phyloP scores from a whole-genome alignment of 2,329 filamentous ascomycete species.

The Penicillium oxalicum region DNA sequence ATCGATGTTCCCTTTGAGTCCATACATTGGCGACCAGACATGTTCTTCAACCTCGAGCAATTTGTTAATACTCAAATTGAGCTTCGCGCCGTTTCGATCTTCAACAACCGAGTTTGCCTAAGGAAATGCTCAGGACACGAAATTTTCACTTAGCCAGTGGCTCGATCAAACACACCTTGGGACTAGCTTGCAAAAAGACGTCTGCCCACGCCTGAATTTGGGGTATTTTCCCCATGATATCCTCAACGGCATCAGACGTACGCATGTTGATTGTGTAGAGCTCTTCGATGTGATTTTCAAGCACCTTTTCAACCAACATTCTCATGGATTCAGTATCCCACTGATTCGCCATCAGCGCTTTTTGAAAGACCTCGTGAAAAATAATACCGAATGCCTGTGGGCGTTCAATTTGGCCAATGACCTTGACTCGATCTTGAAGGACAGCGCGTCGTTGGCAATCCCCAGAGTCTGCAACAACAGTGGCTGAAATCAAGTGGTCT shows the following conservation, averaged over 20 bases:
- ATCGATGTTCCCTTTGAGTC: constrained; percentile 95
- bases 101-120: constrained; percentile 66
- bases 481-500: constrained; percentile 90
- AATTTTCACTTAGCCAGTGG: constrained; percentile 1
- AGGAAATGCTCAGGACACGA: constrained; percentile 24
- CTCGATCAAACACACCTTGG: constrained; percentile 50
- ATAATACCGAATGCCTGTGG: constrained; percentile 89
- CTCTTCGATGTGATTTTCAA: constrained; percentile 77
- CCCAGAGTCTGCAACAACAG: constrained; percentile 94
- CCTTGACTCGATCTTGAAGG: constrained; percentile 89
- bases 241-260: constrained; percentile 64
- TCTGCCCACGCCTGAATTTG: constrained; percentile 79
- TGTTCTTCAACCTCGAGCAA: constrained; percentile 95
- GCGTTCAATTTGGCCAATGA: constrained; percentile 70
- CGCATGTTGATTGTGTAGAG: constrained; percentile 81
- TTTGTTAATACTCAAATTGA: constrained; percentile 82
- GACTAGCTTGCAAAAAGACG: constrained; percentile 66
- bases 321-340: constrained; percentile 69
- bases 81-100: constrained; percentile 69
- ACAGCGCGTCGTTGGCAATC: constrained; percentile 85
- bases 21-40: constrained; percentile 96
- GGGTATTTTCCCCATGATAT: constrained; percentile 75
- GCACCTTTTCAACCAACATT: constrained; percentile 59
- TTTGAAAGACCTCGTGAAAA: constrained; percentile 91
- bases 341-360: constrained; percentile 72